These are phyloP conservation scores for Albophoma yamanashiensis DNA, from an alignment of 2,329 filamentous ascomycete species.

Conservation along the genomic window DNA sequence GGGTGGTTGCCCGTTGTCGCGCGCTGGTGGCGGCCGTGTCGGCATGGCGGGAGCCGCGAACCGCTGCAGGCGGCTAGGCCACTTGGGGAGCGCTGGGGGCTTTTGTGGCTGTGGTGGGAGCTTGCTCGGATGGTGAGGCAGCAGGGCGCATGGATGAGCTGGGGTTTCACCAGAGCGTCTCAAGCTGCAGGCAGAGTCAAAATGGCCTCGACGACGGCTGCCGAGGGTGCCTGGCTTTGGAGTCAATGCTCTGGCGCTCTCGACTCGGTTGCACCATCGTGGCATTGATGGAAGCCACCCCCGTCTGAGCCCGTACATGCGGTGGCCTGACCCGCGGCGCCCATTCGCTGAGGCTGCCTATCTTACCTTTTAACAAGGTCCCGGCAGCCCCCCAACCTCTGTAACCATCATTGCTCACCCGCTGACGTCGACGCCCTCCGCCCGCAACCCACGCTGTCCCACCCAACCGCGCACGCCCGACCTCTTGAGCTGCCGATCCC, in stretches of 20 bases:
- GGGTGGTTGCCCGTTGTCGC: not conserved
- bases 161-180: not conserved
- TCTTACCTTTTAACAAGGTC: not conserved
- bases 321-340: not conserved
- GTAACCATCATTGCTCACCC: not conserved
- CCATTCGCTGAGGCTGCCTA: not conserved
- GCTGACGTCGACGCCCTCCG: conserved; percentile 4
- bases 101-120: not conserved
- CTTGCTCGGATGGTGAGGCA: not conserved
- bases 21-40: not conserved
- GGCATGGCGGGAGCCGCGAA: not conserved
- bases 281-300: not conserved
- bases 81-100: not conserved
- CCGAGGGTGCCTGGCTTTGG: not conserved
- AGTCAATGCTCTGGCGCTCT: not conserved
- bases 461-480: not conserved
- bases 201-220: not conserved
- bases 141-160: not conserved
- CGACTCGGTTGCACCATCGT: not conserved
- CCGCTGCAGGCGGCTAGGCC: not conserved
- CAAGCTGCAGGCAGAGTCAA: not conserved
- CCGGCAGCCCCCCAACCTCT: not conserved
- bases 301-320: not conserved
- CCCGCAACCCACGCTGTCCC: not conserved
- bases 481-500: conserved; percentile 2